A percentile compares a stretch with the other conserved stretches of the same genome.
These are phyloP conservation scores for Scutellaria galericulata DNA, from an alignment of 257 asterid species.

Conservation along the genomic window DNA sequence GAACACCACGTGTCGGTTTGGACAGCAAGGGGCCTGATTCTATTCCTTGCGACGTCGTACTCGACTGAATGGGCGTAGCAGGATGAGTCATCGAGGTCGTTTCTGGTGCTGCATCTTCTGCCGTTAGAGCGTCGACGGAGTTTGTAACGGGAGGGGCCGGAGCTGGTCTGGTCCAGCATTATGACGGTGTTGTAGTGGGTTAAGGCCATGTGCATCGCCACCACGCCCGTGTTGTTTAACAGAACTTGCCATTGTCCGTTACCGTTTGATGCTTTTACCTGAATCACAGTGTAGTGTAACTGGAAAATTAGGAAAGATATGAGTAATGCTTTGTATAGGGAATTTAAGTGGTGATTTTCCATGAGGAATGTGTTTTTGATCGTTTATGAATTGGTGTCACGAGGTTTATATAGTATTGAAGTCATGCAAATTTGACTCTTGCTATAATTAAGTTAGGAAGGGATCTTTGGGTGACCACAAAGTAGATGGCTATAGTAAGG, in stretches of 20 bases:
- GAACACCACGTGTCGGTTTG: conserved; percentile 57
- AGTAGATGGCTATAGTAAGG: neutral
- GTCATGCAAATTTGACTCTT: conserved; percentile 28
- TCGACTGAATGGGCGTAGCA: conserved; percentile 72
- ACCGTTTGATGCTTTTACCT: conserved; percentile 8
- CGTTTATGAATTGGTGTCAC: conserved; percentile 1
- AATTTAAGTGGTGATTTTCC: conserved; percentile 33
- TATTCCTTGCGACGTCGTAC: conserved; percentile 48
- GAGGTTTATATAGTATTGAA: conserved; percentile 29
- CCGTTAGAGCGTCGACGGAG: conserved; percentile 46
- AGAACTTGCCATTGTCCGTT: conserved; percentile 61
- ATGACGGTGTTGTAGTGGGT: conserved; percentile 63
- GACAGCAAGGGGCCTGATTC: conserved; percentile 52
- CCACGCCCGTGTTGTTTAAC: conserved; percentile 59
- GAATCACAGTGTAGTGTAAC: neutral
- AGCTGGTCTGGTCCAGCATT: conserved; percentile 53
- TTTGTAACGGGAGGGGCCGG: conserved; percentile 46
- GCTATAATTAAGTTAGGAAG: neutral
- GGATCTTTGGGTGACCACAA: conserved; percentile 32
- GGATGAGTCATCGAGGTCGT: conserved; percentile 43
- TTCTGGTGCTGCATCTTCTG: conserved; percentile 35
- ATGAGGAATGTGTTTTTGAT: conserved; percentile 1
- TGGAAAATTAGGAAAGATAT: conserved; percentile 14
- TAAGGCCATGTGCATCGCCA: conserved; percentile 72
- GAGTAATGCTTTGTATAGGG: conserved; percentile 2